Evolutionary conservation across 2,329 filamentous ascomycete genomes (phyloP).

Genomic region (Calonectria pauciramosa): DNA sequence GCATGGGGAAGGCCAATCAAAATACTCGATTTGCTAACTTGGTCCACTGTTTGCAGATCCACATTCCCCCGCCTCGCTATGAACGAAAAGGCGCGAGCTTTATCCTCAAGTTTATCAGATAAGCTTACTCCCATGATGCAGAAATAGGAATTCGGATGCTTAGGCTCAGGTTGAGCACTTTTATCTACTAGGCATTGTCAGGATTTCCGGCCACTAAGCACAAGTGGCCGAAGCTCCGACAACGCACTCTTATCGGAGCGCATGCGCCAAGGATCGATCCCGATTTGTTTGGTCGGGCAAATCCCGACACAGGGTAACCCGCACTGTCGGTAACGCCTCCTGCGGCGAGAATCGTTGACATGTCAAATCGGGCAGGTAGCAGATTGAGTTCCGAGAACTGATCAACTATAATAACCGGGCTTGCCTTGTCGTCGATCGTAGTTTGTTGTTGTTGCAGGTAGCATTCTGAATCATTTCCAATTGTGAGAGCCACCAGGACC

Average conservation of each 20-base stretch:
- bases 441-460: neutral
- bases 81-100: neutral
- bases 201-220: neutral
- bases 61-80: neutral
- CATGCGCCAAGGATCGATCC: neutral
- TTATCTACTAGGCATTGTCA: neutral
- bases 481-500: neutral
- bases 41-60: neutral
- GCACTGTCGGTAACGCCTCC: neutral
- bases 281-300: neutral
- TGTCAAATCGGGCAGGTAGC: neutral
- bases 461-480: neutral
- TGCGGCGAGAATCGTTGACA: neutral
- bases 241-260: neutral
- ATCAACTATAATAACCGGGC: neutral
- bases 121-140: neutral
- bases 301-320: neutral
- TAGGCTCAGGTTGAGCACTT: neutral
- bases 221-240: neutral
- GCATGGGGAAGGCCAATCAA: neutral
- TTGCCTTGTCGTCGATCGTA: neutral
- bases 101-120: neutral
- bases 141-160: constrained; percentile 2
- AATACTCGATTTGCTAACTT: neutral
- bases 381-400: neutral